A percentile compares a stretch with the other conserved stretches of the same genome.
phyloP scores from a whole-genome alignment of 2,329 filamentous ascomycete genomes.

The Dothistroma pini region DNA sequence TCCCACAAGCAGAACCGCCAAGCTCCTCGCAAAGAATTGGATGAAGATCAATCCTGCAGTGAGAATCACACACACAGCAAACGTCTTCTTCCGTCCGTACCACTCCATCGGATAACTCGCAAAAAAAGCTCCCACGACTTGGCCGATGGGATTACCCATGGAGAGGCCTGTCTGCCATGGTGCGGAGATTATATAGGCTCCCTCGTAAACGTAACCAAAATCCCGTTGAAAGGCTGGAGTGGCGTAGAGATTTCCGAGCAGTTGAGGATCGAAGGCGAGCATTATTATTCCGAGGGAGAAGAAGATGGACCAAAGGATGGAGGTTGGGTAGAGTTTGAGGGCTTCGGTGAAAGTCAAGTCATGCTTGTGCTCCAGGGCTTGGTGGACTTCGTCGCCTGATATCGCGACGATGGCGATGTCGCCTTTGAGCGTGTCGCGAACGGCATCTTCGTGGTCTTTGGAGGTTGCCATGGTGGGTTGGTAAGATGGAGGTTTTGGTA shows the following conservation, averaged over 20 bases:
- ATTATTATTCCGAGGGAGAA: constrained; percentile 60
- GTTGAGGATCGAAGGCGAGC: constrained; percentile 59
- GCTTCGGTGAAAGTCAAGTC: constrained; percentile 32
- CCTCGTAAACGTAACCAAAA: constrained; percentile 52
- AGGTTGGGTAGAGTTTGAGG: constrained; percentile 44
- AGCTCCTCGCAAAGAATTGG: constrained; percentile 58
- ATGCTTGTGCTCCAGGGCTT: constrained; percentile 29
- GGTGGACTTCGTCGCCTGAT: constrained; percentile 27
- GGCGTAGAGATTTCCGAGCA: constrained; percentile 60
- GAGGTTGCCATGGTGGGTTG: background rate
- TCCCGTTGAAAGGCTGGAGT: constrained; percentile 56
- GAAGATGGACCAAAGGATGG: constrained; percentile 55
- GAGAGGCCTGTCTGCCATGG: constrained; percentile 40
- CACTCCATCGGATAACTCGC: constrained; percentile 35
- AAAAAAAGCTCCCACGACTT: constrained; percentile 53
- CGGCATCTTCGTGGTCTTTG: background rate
- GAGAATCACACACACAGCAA: constrained; percentile 30
- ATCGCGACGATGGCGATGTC: constrained; percentile 28
- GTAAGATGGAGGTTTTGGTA: background rate
- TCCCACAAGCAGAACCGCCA: constrained; percentile 56
- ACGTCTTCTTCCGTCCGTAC: constrained; percentile 33
- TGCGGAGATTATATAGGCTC: constrained; percentile 37
- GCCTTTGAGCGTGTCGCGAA: constrained; percentile 21
- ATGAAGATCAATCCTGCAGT: constrained; percentile 57
- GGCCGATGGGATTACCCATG: constrained; percentile 56